Percentiles rank a stretch among this genome's conserved stretches.
Evolutionary conservation across 306 rosid species (phyloP).

Genomic region (Rosa lucieae): DNA sequence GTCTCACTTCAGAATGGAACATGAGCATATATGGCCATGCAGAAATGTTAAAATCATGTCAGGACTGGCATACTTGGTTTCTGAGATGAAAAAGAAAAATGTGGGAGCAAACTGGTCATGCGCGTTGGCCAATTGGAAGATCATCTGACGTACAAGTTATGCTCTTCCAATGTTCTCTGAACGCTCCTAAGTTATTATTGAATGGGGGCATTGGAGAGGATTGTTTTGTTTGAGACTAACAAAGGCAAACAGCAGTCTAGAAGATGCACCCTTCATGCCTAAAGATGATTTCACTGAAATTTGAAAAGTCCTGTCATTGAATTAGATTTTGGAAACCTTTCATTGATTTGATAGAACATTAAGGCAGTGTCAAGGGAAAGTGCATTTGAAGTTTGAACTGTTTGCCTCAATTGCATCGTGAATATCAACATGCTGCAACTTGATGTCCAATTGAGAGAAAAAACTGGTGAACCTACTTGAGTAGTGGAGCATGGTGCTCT

Average conservation of each 20-base stretch:
- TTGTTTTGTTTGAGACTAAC: not conserved
- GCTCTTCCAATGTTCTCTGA: not conserved
- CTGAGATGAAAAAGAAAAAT: not conserved
- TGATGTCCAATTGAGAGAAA: not conserved
- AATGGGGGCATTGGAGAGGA: not conserved
- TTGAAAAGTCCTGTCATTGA: not conserved
- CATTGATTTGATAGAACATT: not conserved
- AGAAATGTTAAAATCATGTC: not conserved
- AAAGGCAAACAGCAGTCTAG: not conserved
- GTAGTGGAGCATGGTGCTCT: not conserved
- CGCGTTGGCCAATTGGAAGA: not conserved
- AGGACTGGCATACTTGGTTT: not conserved
- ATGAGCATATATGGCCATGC: conserved; percentile 5
- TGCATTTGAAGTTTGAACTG: not conserved
- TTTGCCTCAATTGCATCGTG: not conserved
- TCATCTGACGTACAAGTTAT: not conserved
- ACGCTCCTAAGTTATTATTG: not conserved
- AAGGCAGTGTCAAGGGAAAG: not conserved
- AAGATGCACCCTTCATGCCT: not conserved
- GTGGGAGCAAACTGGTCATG: not conserved
- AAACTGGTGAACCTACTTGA: not conserved
- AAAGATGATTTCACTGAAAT: not conserved
- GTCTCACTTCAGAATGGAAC: not conserved
- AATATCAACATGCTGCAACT: not conserved
- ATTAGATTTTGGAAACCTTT: not conserved